Percentiles rank a stretch among this genome's conserved stretches.
phyloP scores from a whole-genome alignment of 2,329 filamentous ascomycete genomes.

The Dryadomyces quercus-mongolicae region DNA sequence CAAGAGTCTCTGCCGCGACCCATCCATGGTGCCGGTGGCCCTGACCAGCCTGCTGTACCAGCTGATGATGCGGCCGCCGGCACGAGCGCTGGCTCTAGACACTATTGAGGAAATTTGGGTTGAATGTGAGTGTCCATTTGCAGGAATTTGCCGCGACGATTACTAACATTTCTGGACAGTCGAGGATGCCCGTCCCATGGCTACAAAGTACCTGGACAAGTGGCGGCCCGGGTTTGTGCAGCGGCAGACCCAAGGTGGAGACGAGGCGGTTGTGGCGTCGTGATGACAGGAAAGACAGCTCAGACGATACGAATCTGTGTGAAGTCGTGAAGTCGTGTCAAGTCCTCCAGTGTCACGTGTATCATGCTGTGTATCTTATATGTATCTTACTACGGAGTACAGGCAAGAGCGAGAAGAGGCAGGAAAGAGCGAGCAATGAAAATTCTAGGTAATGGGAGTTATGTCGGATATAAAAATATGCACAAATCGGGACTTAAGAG shows the following conservation, averaged over 20 bases:
- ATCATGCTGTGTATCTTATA: background rate
- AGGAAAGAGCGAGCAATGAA: background rate
- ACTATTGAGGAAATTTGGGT: constrained; percentile 55
- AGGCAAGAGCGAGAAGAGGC: too few relatives aligned
- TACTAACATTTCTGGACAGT: constrained; percentile 22
- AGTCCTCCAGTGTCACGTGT: background rate
- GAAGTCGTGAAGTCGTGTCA: background rate
- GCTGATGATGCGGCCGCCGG: constrained; percentile 55
- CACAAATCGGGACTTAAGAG: background rate
- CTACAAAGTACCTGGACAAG: constrained; percentile 48
- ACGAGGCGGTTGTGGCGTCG: background rate
- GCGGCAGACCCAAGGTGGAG: constrained; percentile 10
- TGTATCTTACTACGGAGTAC: background rate
- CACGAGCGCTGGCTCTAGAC: constrained; percentile 50
- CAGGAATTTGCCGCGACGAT: background rate
- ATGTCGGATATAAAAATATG: background rate
- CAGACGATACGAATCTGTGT: background rate
- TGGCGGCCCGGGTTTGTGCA: constrained; percentile 45
- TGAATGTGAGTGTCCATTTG: constrained; percentile 39
- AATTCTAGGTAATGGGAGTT: background rate
- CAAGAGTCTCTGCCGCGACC: constrained; percentile 53
- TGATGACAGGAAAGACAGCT: background rate
- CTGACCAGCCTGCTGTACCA: constrained; percentile 54
- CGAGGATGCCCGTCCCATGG: constrained; percentile 51
- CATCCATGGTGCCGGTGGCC: constrained; percentile 49